Percentiles rank a stretch among this genome's conserved stretches.
These are phyloP conservation scores for Sordariomycetes sp. DNA, from an alignment of 2,329 filamentous ascomycete genomes.

Conservation along the genomic window DNA sequence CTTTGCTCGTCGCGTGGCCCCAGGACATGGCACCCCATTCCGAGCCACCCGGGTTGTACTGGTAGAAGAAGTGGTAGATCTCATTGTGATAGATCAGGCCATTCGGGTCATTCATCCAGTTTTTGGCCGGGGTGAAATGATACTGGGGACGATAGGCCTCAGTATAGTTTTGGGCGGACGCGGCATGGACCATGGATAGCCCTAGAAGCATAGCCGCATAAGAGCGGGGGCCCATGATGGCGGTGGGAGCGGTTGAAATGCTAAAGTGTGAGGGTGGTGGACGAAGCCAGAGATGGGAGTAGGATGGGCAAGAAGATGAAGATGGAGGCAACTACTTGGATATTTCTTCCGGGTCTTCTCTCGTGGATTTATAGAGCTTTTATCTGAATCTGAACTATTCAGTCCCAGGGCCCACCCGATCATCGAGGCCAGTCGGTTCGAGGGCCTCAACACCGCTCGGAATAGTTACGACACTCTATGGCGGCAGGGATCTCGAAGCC, in stretches of 20 bases:
- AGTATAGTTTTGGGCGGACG: slow-evolving; percentile 4
- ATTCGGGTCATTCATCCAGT: slow-evolving; percentile 6
- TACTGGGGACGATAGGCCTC: slow-evolving; percentile 5
- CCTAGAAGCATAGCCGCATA: not conserved
- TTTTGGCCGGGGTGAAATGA: slow-evolving; percentile 3
- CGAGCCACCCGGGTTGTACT: slow-evolving; percentile 5
- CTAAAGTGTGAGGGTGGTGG: not conserved
- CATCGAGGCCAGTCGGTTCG: not conserved
- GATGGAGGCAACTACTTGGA: not conserved
- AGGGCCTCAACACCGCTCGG: too few relatives aligned
- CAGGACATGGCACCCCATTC: slow-evolving; percentile 4
- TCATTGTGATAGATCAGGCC: slow-evolving; percentile 5
- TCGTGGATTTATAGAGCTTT: not conserved
- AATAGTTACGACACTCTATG: not conserved
- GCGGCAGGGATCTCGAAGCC: not conserved
- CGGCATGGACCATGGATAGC: not conserved
- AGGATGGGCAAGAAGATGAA: not conserved
- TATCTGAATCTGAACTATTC: not conserved
- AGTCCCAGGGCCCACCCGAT: too few relatives aligned
- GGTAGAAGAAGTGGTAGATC: slow-evolving; percentile 5
- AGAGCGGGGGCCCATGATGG: not conserved
- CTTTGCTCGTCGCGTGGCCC: slow-evolving; percentile 3
- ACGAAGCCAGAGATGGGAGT: too few relatives aligned
- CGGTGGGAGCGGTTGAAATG: slow-evolving; percentile 10
- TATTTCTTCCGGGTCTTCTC: not conserved